phyloP scores from a whole-genome alignment of 176 grass and related monocot species.

The Poa pratensis region DNA sequence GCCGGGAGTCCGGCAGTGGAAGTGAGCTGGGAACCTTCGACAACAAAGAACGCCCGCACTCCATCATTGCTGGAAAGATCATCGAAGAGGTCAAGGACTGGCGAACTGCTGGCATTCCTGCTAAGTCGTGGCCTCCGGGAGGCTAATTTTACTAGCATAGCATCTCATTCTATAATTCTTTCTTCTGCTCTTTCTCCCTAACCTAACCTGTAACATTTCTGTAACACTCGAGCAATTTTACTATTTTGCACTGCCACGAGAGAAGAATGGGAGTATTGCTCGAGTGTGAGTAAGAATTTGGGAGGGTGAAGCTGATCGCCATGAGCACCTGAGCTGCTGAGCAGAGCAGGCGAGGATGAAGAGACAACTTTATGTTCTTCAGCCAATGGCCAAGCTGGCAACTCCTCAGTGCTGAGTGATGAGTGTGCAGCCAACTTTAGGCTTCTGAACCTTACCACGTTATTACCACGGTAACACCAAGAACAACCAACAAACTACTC shows the following conservation, averaged over 20 bases:
- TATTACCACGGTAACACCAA: not conserved
- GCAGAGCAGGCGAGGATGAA: not conserved
- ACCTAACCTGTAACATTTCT: too few species aligned
- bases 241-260: too few species aligned
- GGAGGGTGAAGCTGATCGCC: not conserved
- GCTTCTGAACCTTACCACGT: not conserved
- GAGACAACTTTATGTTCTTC: not conserved
- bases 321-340: not conserved
- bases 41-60: too few species aligned
- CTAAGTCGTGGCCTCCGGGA: too few species aligned
- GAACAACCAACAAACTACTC: not conserved
- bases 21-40: not conserved
- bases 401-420: not conserved
- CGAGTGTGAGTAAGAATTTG: not conserved
- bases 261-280: too few species aligned
- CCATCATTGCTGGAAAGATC: too few species aligned
- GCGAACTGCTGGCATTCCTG: too few species aligned
- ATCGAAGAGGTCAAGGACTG: too few species aligned
- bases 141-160: too few species aligned
- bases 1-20: slow-evolving; percentile 41
- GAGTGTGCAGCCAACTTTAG: not conserved
- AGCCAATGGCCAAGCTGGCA: not conserved
- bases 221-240: too few species aligned
- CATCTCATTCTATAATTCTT: too few species aligned
- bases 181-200: too few species aligned